Base-by-base conservation (phyloP, 345 rosid species). In the Excoecaria agallocha region DNA sequence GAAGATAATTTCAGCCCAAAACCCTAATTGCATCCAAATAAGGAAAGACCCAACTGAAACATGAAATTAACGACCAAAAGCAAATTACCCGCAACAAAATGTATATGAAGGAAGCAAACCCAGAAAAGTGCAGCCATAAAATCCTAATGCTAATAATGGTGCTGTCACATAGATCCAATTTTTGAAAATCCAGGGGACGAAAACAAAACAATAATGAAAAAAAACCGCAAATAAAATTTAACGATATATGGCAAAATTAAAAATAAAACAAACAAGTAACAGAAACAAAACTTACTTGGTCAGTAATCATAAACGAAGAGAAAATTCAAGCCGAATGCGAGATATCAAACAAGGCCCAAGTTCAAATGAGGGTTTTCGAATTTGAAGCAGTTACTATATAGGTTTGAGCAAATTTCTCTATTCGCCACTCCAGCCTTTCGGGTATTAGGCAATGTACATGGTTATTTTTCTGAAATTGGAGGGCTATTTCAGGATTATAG, bases 11-110 rank as follows among this genome's bases (percentile, higher is more conserved):
- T 0, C 4, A 37, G 49, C n/a, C 19, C 38, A 15, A 66, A 54
- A 54, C 72, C 72, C 49, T 70, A 55, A 70, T 39, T 55, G 38
- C 73, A 20, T 54, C 10, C 45, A 69, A 69, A 54, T 11, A 41
- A 19, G 30, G 45, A 17, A 55, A 55, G 39, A 54, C 20, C 63
- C 63, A 55, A 70, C 20, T 55, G 17, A 17, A 41, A 56, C 57
- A 63, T n/a, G 66, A 15, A 63, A 37, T 6, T 25, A 15, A 48
- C 70, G 15, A 48, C 37, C 9, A 48, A 48, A 46, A 9, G 12
- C 55, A 67, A 48, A 16, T 13, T 3, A 67, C 39, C 12, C 12
- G 4, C 12, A 46, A 66, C 11, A 3, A 46, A 46, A 22, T 11
- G 38, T 10, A 12, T 4, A 62, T 38, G 11, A 19, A 54, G 12